A percentile compares a stretch with the other conserved stretches of the same genome.
Evolutionary conservation across 2,329 filamentous ascomycete genomes (phyloP).

Genomic region (Calonectria pteridis): DNA sequence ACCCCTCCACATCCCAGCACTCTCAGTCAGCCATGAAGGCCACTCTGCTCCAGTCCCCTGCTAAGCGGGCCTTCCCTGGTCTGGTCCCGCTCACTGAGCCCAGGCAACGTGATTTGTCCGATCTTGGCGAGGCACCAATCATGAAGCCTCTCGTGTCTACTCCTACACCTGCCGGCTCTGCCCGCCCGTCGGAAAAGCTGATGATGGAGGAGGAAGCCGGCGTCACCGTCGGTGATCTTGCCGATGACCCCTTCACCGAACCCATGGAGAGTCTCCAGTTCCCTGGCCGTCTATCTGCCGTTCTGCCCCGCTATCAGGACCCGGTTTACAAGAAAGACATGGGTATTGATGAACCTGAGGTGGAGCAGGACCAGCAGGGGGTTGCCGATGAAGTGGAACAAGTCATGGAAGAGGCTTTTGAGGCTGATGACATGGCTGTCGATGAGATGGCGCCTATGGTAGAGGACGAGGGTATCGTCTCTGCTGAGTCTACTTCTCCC

Average conservation of each 20-base stretch:
- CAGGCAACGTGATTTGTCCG: slow-evolving; percentile 32
- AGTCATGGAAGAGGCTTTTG: slow-evolving; percentile 24
- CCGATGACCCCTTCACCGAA: slow-evolving; percentile 50
- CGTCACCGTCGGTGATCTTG: slow-evolving; percentile 35
- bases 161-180: slow-evolving; percentile 40
- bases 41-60: slow-evolving; percentile 64
- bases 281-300: slow-evolving; percentile 59
- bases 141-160: slow-evolving; percentile 54
- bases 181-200: slow-evolving; percentile 53
- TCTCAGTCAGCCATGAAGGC: slow-evolving; percentile 57
- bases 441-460: slow-evolving; percentile 34
- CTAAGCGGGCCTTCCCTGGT: slow-evolving; percentile 58
- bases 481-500: slow-evolving; percentile 18
- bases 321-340: slow-evolving; percentile 51
- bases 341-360: slow-evolving; percentile 46
- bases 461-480: slow-evolving; percentile 20
- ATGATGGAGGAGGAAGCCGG: slow-evolving; percentile 50
- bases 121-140: slow-evolving; percentile 47
- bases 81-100: slow-evolving; percentile 50
- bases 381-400: slow-evolving; percentile 16
- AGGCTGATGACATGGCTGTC: slow-evolving; percentile 42
- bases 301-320: slow-evolving; percentile 58
- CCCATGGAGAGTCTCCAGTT: slow-evolving; percentile 55
- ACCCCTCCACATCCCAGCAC: slow-evolving; percentile 44
- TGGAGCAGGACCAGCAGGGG: slow-evolving; percentile 18